Conservation (phyloP, 805 yeast genomes). For the Babjeviella inositovora region DNA sequence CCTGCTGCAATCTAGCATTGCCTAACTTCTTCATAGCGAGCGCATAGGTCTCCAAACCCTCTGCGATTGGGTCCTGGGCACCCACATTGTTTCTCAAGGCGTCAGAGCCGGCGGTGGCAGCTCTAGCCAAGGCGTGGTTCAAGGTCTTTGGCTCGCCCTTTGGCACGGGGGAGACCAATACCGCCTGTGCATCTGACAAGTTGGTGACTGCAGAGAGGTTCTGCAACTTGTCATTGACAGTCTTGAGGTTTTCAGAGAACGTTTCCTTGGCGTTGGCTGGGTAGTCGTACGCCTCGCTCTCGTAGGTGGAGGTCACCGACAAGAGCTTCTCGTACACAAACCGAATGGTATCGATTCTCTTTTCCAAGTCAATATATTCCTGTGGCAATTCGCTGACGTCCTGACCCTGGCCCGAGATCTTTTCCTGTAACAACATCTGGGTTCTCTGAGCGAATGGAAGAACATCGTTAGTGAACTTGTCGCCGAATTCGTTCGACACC, state of each 20-base stretch:
- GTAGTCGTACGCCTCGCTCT: constrained; percentile 69
- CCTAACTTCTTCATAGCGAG: constrained; percentile 62
- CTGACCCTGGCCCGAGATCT: constrained; percentile 19
- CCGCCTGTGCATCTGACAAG: constrained; percentile 74
- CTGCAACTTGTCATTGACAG: constrained; percentile 43
- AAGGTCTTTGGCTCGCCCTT: constrained; percentile 56
- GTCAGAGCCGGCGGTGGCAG: constrained; percentile 38
- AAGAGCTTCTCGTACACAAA: constrained; percentile 43
- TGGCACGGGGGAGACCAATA: constrained; percentile 36
- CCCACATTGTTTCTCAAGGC: constrained; percentile 15
- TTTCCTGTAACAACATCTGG: constrained; percentile 63
- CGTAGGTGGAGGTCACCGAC: constrained; percentile 42
- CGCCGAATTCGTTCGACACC: constrained; percentile 22
- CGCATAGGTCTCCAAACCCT: constrained; percentile 52
- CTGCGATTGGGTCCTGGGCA: constrained; percentile 33
- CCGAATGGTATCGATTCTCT: constrained; percentile 58
- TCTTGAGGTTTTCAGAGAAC: too few species aligned
- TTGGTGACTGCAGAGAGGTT: constrained; percentile 58
- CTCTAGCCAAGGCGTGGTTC: constrained; percentile 69
- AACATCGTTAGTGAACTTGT: constrained; percentile 35
- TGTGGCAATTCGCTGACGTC: constrained; percentile 57
- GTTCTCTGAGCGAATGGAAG: constrained; percentile 69
- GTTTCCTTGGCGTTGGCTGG: constrained; percentile 65
- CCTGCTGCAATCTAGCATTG: constrained; percentile 72
- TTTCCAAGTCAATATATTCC: constrained; percentile 64